Percentiles rank a stretch among this genome's conserved stretches.
phyloP scores from a whole-genome alignment of 805 yeast genomes.

The Saturnispora gosingensis region DNA sequence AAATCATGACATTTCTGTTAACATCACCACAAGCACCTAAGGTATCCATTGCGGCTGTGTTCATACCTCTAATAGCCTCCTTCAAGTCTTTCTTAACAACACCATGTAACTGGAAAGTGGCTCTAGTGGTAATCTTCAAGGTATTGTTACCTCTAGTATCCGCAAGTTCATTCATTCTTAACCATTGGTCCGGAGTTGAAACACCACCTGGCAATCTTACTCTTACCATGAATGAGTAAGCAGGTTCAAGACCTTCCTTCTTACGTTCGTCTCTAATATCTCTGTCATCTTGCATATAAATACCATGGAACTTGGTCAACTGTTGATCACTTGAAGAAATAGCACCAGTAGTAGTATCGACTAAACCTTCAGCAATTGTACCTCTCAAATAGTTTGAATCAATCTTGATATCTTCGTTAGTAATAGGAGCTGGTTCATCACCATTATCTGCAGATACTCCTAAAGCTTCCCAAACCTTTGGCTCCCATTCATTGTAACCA shows the following conservation, averaged over 20 bases:
- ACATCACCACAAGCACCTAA: slow-evolving; percentile 99
- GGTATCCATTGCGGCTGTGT: slow-evolving; percentile 83
- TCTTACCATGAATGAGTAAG: slow-evolving; percentile 94
- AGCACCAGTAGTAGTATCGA: slow-evolving; percentile 81
- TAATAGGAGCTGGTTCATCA: slow-evolving; percentile 83
- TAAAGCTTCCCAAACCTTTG: slow-evolving; percentile 73
- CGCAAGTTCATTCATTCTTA: slow-evolving; percentile 72
- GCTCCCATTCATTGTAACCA: slow-evolving; percentile 85
- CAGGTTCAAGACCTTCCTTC: slow-evolving; percentile 88
- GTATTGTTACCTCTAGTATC: slow-evolving; percentile 86
- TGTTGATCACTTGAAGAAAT: slow-evolving; percentile 87
- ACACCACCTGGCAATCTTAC: slow-evolving; percentile 91
- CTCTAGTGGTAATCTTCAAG: slow-evolving; percentile 89
- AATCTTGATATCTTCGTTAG: slow-evolving; percentile 92
- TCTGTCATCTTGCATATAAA: slow-evolving; percentile 97
- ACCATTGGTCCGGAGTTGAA: slow-evolving; percentile 84
- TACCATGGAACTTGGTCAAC: slow-evolving; percentile 94
- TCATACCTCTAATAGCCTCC: slow-evolving; percentile 88
- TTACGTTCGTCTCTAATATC: slow-evolving; percentile 90
- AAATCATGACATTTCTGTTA: slow-evolving; percentile 87
- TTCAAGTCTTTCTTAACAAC: slow-evolving; percentile 82
- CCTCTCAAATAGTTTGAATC: slow-evolving; percentile 86
- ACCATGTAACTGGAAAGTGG: slow-evolving; percentile 95
- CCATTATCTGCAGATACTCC: slow-evolving; percentile 84
- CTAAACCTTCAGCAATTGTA: slow-evolving; percentile 78